Evolutionary conservation across 768 basidiomycete genomes (phyloP), one percentile per base, ranked within the genome.

Genomic region (Aureoboletus auriporus): DNA sequence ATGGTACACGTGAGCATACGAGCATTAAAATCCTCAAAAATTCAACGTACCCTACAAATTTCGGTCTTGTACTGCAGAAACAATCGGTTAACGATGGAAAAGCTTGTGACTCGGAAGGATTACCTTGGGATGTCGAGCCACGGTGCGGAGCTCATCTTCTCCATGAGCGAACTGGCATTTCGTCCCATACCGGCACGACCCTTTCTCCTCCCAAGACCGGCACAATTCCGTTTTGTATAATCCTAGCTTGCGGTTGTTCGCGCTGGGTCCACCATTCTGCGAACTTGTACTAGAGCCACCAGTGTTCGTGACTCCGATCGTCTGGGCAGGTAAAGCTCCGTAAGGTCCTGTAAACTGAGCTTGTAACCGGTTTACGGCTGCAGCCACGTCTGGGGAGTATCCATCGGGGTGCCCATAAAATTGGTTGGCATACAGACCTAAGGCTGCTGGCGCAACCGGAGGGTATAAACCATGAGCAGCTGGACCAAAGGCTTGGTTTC

Each of bases 151-250:
- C 67, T 94, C 92, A 0, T 91, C 88, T 62, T 91, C 86, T 42
- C 92, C 93, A 62, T 94, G 92, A 23, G 92, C 92, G 63, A 94
- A 94, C 65, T 94, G 92, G 62, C 92, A 94, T 69, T 93, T 93
- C 42, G 81, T 67, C 6, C 87, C 89, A 57, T 94, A 94, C 30
- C 92, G 77, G 64, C 90, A 93, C 13, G 80, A 69, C 3, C 89
- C 89, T 63, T 93, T 93, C 70, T 93, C 90, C 65, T 93, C 90
- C 90, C 91, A 93, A 64, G 91, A 93, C 53, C 87, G 74, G 67
- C 91, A 93, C 40, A 93, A 56, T 65, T 92, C 87, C 0, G 92
- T 93, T 74, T 94, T 94, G 75, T 94, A 94, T 40, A 94, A 63
- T 14, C 88, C 89, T 23, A 93, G 69, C 71, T 94, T 94, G 58